Conservation (phyloP, 2,329 filamentous ascomycete genomes). For the Fusarium sp. region DNA sequence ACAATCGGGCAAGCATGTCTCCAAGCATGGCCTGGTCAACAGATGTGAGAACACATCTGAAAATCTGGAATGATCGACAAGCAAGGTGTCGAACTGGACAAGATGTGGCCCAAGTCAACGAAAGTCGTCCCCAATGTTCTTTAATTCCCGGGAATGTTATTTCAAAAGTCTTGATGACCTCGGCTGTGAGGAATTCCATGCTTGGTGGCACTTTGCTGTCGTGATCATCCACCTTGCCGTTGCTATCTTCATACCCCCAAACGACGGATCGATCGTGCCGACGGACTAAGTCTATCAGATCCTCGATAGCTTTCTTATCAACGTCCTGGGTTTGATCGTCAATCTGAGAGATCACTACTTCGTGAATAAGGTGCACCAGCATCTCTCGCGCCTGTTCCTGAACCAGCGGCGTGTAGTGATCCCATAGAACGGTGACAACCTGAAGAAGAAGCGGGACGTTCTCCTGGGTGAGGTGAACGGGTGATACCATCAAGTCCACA, state of each 20-base stretch:
- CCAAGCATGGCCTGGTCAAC: constrained; percentile 94
- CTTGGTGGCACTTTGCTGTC: constrained; percentile 84
- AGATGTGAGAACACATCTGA: constrained; percentile 90
- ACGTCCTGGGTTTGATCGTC: constrained; percentile 72
- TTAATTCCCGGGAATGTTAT: constrained; percentile 86
- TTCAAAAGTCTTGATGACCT: constrained; percentile 87
- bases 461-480: constrained; percentile 81
- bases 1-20: constrained; percentile 94
- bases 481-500: constrained; percentile 95
- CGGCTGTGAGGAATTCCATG: constrained; percentile 85
- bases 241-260: constrained; percentile 95
- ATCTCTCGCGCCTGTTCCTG: constrained; percentile 98
- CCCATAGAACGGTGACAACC: constrained; percentile 93
- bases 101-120: constrained; percentile 94
- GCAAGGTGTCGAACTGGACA: constrained; percentile 95
- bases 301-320: constrained; percentile 81
- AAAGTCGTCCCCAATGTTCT: constrained; percentile 90
- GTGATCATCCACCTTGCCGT: constrained; percentile 78
- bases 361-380: constrained; percentile 97
- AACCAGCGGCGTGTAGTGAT: constrained; percentile 93
- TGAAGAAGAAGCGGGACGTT: constrained; percentile 89
- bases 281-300: constrained; percentile 87
- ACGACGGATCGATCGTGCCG: constrained; percentile 85
- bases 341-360: constrained; percentile 84
- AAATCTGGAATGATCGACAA: constrained; percentile 97